Percentiles rank a stretch among this genome's conserved stretches.
phyloP scores from a whole-genome alignment of 2,329 filamentous ascomycete species.

The Furcasterigmium furcatum region DNA sequence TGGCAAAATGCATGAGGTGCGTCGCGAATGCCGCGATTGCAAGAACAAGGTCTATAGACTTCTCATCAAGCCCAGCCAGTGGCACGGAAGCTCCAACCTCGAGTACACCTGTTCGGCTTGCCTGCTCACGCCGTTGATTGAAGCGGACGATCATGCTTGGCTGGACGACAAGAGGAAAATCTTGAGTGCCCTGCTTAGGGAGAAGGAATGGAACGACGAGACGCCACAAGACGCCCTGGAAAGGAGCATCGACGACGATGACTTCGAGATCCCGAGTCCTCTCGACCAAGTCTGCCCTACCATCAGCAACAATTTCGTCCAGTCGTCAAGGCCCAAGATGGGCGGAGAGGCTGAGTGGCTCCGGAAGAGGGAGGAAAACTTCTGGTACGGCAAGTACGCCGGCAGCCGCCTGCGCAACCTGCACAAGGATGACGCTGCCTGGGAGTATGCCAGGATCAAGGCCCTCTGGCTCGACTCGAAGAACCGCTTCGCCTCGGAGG shows the following conservation, averaged over 20 bases:
- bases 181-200: background rate
- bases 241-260: background rate
- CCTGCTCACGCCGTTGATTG: background rate
- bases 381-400: too few relatives aligned
- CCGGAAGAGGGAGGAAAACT: too few relatives aligned
- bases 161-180: background rate
- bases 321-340: background rate
- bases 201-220: too few relatives aligned
- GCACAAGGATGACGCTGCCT: background rate
- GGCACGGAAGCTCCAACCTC: background rate
- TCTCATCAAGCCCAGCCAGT: background rate
- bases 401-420: background rate
- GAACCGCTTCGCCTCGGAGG: background rate
- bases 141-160: background rate
- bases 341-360: too few relatives aligned
- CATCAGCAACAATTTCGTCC: background rate
- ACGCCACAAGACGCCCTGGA: too few relatives aligned
- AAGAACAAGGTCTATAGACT: background rate
- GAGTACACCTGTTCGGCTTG: background rate
- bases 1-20: too few relatives aligned
- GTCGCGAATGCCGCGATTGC: background rate
- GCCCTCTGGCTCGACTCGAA: background rate
- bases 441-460: background rate
- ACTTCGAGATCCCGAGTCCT: background rate
- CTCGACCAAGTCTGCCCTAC: background rate